Evolutionary conservation across 352 stramenopile species (phyloP).

Genomic region (Thalassiosira mediterranea): DNA sequence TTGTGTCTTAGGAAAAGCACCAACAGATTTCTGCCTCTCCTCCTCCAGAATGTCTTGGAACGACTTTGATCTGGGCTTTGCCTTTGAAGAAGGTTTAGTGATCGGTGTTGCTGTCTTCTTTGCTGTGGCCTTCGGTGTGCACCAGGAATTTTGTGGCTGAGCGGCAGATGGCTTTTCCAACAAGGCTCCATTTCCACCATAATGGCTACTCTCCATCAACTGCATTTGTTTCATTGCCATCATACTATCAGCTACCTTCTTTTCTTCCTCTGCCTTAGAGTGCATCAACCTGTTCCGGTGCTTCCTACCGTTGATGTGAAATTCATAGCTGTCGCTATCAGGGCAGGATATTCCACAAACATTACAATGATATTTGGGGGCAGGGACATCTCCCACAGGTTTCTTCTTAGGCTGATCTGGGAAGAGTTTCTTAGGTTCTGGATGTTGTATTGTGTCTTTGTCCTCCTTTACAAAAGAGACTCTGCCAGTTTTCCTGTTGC

Average conservation of each 20-base stretch:
- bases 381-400: not conserved
- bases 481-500: not conserved
- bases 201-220: slow-evolving; percentile 52
- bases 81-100: slow-evolving; percentile 1
- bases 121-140: slow-evolving; percentile 7
- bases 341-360: slow-evolving; percentile 72
- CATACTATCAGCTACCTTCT: slow-evolving; percentile 60
- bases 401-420: not conserved
- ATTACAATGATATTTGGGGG: slow-evolving; percentile 59
- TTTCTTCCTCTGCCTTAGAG: slow-evolving; percentile 64
- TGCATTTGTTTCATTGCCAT: slow-evolving; percentile 71
- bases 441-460: not conserved
- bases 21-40: slow-evolving; percentile 20
- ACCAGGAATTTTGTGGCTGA: slow-evolving; percentile 9
- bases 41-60: slow-evolving; percentile 54
- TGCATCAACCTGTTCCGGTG: slow-evolving; percentile 78
- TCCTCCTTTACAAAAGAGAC: not conserved
- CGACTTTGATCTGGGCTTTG: slow-evolving; percentile 27
- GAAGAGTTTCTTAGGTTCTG: not conserved
- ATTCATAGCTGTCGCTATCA: slow-evolving; percentile 65
- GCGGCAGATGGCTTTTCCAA: not conserved
- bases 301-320: slow-evolving; percentile 81
- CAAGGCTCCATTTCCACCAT: not conserved
- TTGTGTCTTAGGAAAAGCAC: not conserved
- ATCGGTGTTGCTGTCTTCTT: not conserved